Evolutionary conservation across 257 asterid genomes (phyloP).

Genomic region (Gentiana macrophylla): DNA sequence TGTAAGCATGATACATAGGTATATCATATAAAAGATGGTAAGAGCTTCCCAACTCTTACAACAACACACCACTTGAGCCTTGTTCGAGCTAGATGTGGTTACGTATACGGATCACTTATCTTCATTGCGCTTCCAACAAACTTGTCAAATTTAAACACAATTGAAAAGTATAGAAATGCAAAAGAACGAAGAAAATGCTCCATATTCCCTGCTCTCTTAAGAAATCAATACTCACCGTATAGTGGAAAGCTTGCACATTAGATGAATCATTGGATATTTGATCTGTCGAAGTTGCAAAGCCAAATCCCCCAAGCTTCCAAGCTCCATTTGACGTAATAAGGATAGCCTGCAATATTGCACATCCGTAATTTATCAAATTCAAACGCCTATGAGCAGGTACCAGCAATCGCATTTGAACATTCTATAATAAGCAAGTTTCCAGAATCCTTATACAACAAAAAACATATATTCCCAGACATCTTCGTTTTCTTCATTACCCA

Average conservation of each 20-base stretch:
- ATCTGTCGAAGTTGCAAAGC: slow-evolving; percentile 69
- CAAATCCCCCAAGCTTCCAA: slow-evolving; percentile 98
- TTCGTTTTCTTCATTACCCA: no score
- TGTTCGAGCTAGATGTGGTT: no score
- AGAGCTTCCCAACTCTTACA: no score
- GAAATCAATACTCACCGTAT: slow-evolving; percentile 68
- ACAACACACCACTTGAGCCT: no score
- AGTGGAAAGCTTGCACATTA: slow-evolving; percentile 65
- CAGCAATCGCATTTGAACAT: background rate
- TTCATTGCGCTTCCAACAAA: no score
- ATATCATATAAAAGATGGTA: background rate
- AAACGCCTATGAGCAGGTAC: slow-evolving; percentile 6
- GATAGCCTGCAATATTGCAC: slow-evolving; percentile 45
- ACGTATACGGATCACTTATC: no score
- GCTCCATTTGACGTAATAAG: slow-evolving; percentile 95
- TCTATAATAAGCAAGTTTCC: no score
- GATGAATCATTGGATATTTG: slow-evolving; percentile 59
- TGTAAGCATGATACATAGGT: background rate
- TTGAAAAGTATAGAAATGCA: background rate
- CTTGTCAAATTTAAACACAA: background rate
- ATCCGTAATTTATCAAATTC: slow-evolving; percentile 13
- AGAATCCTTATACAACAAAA: background rate
- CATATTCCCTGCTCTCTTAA: slow-evolving; percentile 6
- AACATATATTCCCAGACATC: background rate
- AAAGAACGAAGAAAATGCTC: background rate